Base-by-base conservation (phyloP, 331 rosid species). In the Acacia concinna region DNA sequence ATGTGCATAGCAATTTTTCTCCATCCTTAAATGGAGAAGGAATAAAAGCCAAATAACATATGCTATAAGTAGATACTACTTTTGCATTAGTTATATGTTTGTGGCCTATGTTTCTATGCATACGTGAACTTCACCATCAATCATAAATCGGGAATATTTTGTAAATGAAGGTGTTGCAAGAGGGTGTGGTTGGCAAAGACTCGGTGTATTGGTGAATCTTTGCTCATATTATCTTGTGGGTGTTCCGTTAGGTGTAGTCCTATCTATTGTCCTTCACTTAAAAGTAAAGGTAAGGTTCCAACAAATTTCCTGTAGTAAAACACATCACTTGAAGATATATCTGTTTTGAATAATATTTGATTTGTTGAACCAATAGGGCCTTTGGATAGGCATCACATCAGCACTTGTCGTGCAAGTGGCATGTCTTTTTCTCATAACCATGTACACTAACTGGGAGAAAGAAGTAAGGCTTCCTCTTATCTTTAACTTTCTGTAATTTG, bases 141-240 rank as follows among this genome's bases (percentile, higher is more conserved):
- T 38, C 57, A 72, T 43, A 56, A 13, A 10, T 62, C n/a, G 41
- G 20, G 49, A 2, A 47, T 47, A 47, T 47, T 47, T 47, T 18
- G 56, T 17, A 14, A 14, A 46, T 46, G n/a, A 46, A 46, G 52
- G 52, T 14, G 56, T 49, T 18, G 21, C 56, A 18, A 12, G 18
- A 46, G 52, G 52, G 15, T 46, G 89, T 82, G 98, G 98, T 30
- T 84, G 97, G 93, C 95, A 91, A 67, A 87, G 88, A 72, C 78
- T 93, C 70, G 98, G 98, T 49, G 95, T 97, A 69, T 87, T 13
- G 79, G 80, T 88, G 38, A 93, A 93, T 79, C 86, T 93, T 27
- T 97, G 94, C 18, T 79, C 97, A 25, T 91, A 85, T 81, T 93
- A 93, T 59, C 14, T 91, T 12, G 80, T 86, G 7, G 97, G 98